Conservation (phyloP, 805 yeast species). For the Lipomyces lipofer region DNA sequence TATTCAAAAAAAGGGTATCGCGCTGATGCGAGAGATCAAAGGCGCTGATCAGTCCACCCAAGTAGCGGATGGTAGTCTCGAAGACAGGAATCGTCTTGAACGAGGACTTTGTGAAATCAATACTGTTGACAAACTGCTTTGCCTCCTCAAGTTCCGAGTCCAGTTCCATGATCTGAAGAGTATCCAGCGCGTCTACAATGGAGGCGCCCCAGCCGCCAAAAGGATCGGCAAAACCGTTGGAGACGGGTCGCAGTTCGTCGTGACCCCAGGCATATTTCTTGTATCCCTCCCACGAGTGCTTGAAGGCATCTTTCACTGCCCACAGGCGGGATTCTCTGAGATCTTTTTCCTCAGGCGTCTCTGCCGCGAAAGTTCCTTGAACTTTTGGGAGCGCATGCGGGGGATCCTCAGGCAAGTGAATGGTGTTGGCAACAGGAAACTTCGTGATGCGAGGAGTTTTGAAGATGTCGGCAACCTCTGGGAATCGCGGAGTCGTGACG, state of each 20-base stretch:
- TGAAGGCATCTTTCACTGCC: conserved; percentile 43
- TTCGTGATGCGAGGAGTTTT: conserved; percentile 10
- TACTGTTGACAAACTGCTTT: conserved; percentile 40
- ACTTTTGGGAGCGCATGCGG: conserved; percentile 22
- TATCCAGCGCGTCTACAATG: conserved; percentile 54
- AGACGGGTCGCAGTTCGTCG: conserved; percentile 49
- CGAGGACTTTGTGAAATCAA: conserved; percentile 46
- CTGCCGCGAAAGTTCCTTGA: conserved; percentile 29
- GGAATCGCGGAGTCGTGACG: conserved; percentile 10
- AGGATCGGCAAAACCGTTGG: conserved; percentile 41
- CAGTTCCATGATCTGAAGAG: conserved; percentile 50
- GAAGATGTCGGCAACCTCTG: conserved; percentile 1
- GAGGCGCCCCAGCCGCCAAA: conserved; percentile 56
- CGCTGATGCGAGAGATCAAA: conserved; percentile 49
- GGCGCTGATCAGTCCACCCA: conserved; percentile 56
- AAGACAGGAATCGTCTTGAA: conserved; percentile 51
- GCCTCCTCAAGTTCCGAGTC: conserved; percentile 45
- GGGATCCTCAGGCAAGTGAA: conserved; percentile 24
- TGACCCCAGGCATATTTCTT: conserved; percentile 47
- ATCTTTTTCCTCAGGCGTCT: conserved; percentile 29
- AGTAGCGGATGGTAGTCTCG: conserved; percentile 53
- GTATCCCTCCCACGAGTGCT: conserved; percentile 49
- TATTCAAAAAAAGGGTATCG: conserved; percentile 40
- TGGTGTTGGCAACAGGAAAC: conserved; percentile 20
- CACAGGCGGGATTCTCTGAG: conserved; percentile 36